phyloP scores from a whole-genome alignment of 2,329 filamentous ascomycete genomes.

The Aspergillus fijiensis region DNA sequence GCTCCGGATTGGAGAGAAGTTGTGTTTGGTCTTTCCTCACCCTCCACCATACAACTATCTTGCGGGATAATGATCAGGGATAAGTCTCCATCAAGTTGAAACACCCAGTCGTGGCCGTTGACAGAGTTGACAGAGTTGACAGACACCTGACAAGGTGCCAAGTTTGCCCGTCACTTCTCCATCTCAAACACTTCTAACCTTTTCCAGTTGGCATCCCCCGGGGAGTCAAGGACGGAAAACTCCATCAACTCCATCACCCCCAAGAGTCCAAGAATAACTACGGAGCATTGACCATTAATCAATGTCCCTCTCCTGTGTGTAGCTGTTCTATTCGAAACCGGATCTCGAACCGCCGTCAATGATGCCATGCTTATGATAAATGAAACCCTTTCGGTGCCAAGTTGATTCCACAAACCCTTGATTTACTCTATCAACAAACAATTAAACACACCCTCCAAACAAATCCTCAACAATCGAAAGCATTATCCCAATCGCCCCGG shows the following conservation, averaged over 20 bases:
- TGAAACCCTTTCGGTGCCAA: neutral
- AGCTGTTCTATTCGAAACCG: neutral
- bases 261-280: neutral
- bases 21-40: too few species aligned
- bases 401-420: neutral
- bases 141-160: neutral
- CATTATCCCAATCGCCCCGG: neutral
- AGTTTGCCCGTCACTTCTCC: neutral
- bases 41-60: neutral
- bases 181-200: neutral
- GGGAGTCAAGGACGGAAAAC: neutral
- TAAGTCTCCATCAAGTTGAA: neutral
- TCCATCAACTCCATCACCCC: too few species aligned
- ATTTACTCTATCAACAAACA: neutral
- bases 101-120: neutral
- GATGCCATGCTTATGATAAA: neutral
- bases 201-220: neutral
- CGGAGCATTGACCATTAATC: neutral
- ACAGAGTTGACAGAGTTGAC: neutral
- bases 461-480: neutral
- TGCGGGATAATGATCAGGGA: neutral
- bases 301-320: neutral
- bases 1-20: too few species aligned
- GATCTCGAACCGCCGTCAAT: neutral
- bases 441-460: neutral